These are phyloP conservation scores for Huntiella abstrusa DNA, from an alignment of 2,329 filamentous ascomycete genomes.

Conservation along the genomic window DNA sequence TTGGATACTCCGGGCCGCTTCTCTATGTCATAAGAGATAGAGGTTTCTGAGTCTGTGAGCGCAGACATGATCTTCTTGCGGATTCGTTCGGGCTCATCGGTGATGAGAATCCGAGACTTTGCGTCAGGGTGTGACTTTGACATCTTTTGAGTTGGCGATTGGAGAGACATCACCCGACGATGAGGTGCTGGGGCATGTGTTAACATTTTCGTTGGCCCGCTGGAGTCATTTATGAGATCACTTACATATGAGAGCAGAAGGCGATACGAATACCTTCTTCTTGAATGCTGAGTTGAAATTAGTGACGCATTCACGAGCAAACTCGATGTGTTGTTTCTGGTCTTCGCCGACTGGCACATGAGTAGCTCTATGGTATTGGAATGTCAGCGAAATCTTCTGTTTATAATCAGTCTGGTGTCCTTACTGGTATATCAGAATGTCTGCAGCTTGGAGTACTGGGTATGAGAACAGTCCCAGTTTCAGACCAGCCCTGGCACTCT, in stretches of 20 bases:
- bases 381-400: not conserved
- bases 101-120: slow-evolving; percentile 66
- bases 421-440: slow-evolving; percentile 70
- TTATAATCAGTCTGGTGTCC: not conserved
- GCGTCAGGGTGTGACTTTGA: slow-evolving; percentile 65
- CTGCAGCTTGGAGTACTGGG: slow-evolving; percentile 84
- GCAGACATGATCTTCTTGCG: slow-evolving; percentile 50
- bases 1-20: slow-evolving; percentile 71
- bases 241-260: slow-evolving; percentile 54
- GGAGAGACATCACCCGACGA: slow-evolving; percentile 78
- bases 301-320: slow-evolving; percentile 66
- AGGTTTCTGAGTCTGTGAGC: slow-evolving; percentile 51
- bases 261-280: slow-evolving; percentile 41
- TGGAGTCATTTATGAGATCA: not conserved
- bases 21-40: slow-evolving; percentile 52
- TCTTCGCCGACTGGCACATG: slow-evolving; percentile 96
- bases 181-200: slow-evolving; percentile 40
- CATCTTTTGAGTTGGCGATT: slow-evolving; percentile 68
- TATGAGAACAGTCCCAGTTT: slow-evolving; percentile 91
- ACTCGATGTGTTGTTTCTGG: slow-evolving; percentile 85
- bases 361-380: slow-evolving; percentile 41
- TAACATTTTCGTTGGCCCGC: not conserved
- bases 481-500: slow-evolving; percentile 37
- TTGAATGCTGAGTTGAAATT: slow-evolving; percentile 65
- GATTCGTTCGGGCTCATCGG: slow-evolving; percentile 47